phyloP scores from a whole-genome alignment of 208 protist genomes.

The Histomonas meleagridis region DNA sequence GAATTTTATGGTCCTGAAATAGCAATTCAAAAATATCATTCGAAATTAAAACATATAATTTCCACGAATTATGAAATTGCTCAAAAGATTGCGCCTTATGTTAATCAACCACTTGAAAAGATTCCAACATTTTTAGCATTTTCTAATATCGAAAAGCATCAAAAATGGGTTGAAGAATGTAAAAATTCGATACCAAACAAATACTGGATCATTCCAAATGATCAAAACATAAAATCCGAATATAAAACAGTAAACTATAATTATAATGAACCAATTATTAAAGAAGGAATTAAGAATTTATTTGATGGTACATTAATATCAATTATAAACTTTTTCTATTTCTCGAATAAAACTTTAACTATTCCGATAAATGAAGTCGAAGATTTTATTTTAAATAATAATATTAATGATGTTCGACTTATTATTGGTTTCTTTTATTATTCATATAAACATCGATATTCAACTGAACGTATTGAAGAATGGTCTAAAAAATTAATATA shows the following conservation, averaged over 20 bases:
- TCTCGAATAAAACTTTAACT: background rate
- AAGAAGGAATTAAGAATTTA: no score
- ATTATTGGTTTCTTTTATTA: background rate
- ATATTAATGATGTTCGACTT: background rate
- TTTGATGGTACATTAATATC: no score
- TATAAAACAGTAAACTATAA: no score
- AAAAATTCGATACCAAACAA: background rate
- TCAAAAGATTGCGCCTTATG: background rate
- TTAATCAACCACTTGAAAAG: background rate
- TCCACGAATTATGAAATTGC: background rate
- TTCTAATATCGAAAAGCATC: background rate
- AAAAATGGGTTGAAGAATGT: background rate
- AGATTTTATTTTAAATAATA: background rate
- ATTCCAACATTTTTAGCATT: background rate
- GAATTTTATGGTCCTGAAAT: background rate
- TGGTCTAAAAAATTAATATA: background rate
- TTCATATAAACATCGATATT: background rate
- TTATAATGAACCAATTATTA: no score
- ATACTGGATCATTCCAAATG: background rate
- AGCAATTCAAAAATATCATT: background rate
- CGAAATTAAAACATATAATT: background rate
- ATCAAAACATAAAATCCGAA: no score
- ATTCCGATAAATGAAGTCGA: background rate
- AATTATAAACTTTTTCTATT: background rate
- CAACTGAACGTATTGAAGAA: background rate